Conservation (phyloP, 116 monocot genomes). For the Posidonia oceanica region DNA sequence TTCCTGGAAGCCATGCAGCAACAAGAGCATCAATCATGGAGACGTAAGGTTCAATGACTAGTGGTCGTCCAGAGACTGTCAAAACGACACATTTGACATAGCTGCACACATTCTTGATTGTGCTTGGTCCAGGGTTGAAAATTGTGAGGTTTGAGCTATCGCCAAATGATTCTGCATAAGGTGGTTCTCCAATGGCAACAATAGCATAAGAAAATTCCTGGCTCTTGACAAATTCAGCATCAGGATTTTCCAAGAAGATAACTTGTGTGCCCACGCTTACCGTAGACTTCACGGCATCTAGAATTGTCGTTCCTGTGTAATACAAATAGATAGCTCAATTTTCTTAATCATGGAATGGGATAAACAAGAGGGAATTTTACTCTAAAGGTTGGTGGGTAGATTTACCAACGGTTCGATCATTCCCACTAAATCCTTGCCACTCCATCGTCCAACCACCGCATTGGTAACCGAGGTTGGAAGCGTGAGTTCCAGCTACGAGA, state of each 20-base stretch:
- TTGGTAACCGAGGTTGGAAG: conserved; percentile 47
- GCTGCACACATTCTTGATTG: conserved; percentile 14
- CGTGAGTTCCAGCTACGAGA: conserved; percentile 51
- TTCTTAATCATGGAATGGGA: too few species aligned
- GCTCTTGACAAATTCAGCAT: conserved; percentile 2
- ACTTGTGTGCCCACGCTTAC: conserved; percentile 23
- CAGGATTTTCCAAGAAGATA: conserved; percentile 19
- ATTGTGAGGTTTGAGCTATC: conserved; percentile 13
- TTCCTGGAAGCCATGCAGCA: conserved; percentile 27
- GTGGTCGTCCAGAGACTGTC: conserved; percentile 13
- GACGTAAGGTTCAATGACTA: conserved; percentile 14
- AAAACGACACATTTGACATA: conserved; percentile 9
- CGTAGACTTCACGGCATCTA: conserved; percentile 24
- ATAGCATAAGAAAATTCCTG: conserved; percentile 12
- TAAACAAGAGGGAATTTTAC: too few species aligned
- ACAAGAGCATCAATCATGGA: conserved; percentile 12
- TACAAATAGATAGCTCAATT: neutral
- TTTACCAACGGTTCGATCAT: conserved; percentile 12
- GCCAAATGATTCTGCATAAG: conserved; percentile 12
- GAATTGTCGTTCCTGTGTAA: conserved; percentile 40
- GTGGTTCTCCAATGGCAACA: conserved; percentile 19
- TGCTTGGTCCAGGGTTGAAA: conserved; percentile 2
- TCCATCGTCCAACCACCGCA: conserved; percentile 67
- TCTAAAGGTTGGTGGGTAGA: too few species aligned
- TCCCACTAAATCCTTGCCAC: conserved; percentile 47